Conservation (phyloP, 2,329 filamentous ascomycete species). For the Acephala macrosclerotiorum region DNA sequence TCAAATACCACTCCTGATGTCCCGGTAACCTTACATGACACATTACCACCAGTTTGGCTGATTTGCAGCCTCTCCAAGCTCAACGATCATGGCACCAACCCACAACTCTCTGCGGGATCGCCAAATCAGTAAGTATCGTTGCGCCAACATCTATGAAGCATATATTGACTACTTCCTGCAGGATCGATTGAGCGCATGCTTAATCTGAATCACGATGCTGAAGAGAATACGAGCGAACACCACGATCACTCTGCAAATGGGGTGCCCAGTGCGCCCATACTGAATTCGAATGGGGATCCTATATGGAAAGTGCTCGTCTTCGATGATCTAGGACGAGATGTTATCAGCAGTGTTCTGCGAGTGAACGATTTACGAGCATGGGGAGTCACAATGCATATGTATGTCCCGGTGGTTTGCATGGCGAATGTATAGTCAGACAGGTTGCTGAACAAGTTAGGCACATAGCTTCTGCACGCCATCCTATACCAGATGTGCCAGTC, state of each 20-base stretch:
- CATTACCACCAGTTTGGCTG: slow-evolving; percentile 39
- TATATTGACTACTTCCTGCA: slow-evolving; percentile 46
- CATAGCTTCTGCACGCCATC: slow-evolving; percentile 80
- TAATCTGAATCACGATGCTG: slow-evolving; percentile 83
- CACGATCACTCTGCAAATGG: slow-evolving; percentile 70
- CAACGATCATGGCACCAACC: slow-evolving; percentile 58
- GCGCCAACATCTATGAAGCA: slow-evolving; percentile 23
- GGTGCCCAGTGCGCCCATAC: slow-evolving; percentile 76
- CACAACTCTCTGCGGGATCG: slow-evolving; percentile 71
- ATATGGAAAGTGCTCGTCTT: slow-evolving; percentile 99
- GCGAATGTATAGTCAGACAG: not conserved
- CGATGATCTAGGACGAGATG: slow-evolving; percentile 88
- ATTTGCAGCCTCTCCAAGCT: slow-evolving; percentile 39
- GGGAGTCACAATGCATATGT: slow-evolving; percentile 98
- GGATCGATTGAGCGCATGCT: slow-evolving; percentile 95
- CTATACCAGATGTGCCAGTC: slow-evolving; percentile 95
- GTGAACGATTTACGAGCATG: slow-evolving; percentile 92
- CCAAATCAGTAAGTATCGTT: slow-evolving; percentile 67
- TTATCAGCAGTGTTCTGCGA: slow-evolving; percentile 94
- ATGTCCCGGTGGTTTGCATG: slow-evolving; percentile 44
- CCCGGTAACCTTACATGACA: slow-evolving; percentile 37
- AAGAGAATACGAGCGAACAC: slow-evolving; percentile 58
- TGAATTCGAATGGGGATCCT: slow-evolving; percentile 87
- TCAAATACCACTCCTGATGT: slow-evolving; percentile 11
- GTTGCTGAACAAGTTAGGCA: slow-evolving; percentile 62